phyloP scores from a whole-genome alignment of 2,329 filamentous ascomycete genomes.

The Thelonectria blattea region DNA sequence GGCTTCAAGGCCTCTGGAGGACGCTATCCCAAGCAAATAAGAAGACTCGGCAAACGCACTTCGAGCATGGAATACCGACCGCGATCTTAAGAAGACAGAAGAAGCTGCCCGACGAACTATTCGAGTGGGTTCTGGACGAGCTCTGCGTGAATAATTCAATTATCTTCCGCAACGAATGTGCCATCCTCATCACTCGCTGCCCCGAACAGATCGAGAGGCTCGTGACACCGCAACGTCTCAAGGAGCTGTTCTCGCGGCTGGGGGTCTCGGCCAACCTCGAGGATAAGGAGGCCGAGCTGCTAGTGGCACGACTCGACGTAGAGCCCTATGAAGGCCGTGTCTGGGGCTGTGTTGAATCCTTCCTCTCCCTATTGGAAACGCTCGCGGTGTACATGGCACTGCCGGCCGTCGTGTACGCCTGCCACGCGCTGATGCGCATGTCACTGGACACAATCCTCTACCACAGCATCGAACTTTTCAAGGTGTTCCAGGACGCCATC shows the following conservation, averaged over 20 bases:
- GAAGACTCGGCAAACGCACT: constrained; percentile 59
- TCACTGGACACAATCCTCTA: constrained; percentile 59
- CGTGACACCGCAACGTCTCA: constrained; percentile 52
- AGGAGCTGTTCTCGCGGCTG: constrained; percentile 62
- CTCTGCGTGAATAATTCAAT: constrained; percentile 61
- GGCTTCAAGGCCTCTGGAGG: constrained; percentile 51
- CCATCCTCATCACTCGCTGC: constrained; percentile 57
- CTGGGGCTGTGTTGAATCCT: constrained; percentile 53
- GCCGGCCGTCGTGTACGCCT: constrained; percentile 46
- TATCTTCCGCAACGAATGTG: constrained; percentile 66
- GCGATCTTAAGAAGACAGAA: constrained; percentile 48
- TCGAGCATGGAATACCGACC: constrained; percentile 67
- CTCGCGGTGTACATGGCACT: constrained; percentile 46
- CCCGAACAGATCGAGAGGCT: constrained; percentile 51
- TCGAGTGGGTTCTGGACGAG: constrained; percentile 70
- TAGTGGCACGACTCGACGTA: constrained; percentile 28
- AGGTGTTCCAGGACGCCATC: constrained; percentile 50
- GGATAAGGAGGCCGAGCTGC: constrained; percentile 31
- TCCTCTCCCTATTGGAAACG: constrained; percentile 50
- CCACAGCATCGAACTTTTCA: constrained; percentile 49
- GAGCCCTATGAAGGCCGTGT: constrained; percentile 48
- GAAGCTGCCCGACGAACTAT: constrained; percentile 65
- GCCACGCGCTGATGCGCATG: constrained; percentile 59
- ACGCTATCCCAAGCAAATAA: constrained; percentile 53
- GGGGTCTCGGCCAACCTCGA: constrained; percentile 60